Base-by-base conservation (phyloP, 2,329 filamentous ascomycete genomes). In the Thelonectria discophora region DNA sequence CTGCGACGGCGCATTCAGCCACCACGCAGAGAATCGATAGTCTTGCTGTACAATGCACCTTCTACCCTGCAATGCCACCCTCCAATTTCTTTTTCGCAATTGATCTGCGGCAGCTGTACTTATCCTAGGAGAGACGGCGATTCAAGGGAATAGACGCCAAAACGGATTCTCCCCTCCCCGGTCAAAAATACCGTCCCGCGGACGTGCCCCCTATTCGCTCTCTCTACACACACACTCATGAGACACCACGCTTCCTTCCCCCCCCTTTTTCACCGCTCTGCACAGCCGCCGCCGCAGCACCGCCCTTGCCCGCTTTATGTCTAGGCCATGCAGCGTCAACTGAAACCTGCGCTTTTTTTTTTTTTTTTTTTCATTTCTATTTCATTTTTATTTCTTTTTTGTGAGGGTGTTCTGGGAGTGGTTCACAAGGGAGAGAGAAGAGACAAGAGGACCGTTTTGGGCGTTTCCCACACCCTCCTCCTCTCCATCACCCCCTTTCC, bases 51-150 rank as follows among this genome's bases (percentile, higher is more conserved):
- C 51, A 17, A 55, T 55, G 53, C 43, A 49, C 39, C 15, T 15
- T 12, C 34, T 49, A 32, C 43, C 53, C 45, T 55, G 34, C 27
- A 13, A 49, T 42, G 13, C 42, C 20, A 55, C 30, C 52, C 52
- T 55, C 17, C 30, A 24, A 39, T 55, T 13, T 55, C 27, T 15
- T n/a, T 18, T 47, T 37, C 10, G 30, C 42, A 20, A 18, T 18
- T 30, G 30, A 55, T 55, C 42, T 32, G 18, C 42, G 34, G 15
- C 24, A 39, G 42, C 52, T 10, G 18, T 18, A 47, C 52, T 13
- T 46, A 24, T 39, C 12, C 39, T 55, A 47, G 42, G 32, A 24
- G 21, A 24, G 21, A 24, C 21, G 21, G 21, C 21, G 21, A 24
- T 8, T 30, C 5, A 10, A 30, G 27, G 27, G 7, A 30, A 30